Evolutionary conservation across 305 asterid genomes (phyloP).

Genomic region (Fraxinus nigra): DNA sequence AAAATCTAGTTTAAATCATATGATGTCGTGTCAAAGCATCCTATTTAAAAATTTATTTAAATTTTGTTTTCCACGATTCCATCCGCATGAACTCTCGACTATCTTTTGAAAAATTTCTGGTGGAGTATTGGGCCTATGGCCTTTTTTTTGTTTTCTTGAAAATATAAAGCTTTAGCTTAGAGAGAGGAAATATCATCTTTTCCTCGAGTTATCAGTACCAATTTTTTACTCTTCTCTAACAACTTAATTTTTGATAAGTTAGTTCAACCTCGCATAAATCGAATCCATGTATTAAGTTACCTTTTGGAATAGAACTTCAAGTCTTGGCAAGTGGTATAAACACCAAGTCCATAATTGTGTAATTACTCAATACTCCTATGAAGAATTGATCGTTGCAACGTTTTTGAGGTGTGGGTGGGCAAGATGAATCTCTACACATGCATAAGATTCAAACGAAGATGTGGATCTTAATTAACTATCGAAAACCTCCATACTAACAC

Average conservation of each 20-base stretch:
- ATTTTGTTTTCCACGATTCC: background rate
- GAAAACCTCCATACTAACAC: background rate
- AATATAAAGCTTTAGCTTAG: constrained; percentile 20
- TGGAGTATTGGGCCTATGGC: constrained; percentile 16
- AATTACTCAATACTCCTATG: background rate
- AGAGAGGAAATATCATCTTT: background rate
- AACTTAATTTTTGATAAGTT: background rate
- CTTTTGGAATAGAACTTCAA: background rate
- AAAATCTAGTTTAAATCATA: background rate
- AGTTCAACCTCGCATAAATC: background rate
- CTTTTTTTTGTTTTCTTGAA: constrained; percentile 23
- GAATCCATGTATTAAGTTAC: background rate
- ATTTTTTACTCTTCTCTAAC: background rate
- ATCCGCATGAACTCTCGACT: constrained; percentile 13
- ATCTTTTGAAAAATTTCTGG: constrained; percentile 16
- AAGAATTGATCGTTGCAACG: background rate
- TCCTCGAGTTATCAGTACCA: background rate
- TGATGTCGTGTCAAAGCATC: background rate
- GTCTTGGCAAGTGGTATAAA: background rate
- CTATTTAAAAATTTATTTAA: background rate
- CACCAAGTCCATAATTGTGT: background rate
- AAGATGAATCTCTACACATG: background rate
- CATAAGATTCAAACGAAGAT: background rate
- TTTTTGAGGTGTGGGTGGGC: background rate
- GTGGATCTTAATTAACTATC: background rate